Percentiles rank a stretch among this genome's conserved stretches.
Evolutionary conservation across 2,329 filamentous ascomycete genomes (phyloP).

Genomic region (Sclerotinia nivalis): DNA sequence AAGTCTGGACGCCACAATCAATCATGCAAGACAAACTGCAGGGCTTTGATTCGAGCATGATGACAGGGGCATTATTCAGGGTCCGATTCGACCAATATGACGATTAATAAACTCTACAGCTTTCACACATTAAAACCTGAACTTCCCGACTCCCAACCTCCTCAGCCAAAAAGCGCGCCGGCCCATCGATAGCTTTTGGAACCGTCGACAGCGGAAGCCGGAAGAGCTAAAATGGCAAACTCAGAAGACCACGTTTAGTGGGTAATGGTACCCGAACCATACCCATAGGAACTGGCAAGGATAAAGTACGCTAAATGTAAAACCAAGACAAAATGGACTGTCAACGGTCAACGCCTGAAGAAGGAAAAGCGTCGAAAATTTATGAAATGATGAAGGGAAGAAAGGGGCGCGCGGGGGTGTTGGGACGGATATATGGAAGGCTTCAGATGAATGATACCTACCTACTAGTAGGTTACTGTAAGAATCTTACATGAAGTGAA

Average conservation of each 20-base stretch:
- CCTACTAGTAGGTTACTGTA: not conserved
- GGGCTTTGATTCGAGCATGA: not conserved
- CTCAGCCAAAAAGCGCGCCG: conserved; percentile 26
- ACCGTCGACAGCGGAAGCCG: conserved; percentile 29
- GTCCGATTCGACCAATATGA: not conserved
- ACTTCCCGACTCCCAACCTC: conserved; percentile 16
- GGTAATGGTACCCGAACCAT: conserved; percentile 32
- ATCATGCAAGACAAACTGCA: not conserved
- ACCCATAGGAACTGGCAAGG: conserved; percentile 23
- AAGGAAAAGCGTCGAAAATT: conserved; percentile 9
- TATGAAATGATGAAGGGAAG: conserved; percentile 19
- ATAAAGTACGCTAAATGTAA: not conserved
- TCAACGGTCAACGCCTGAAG: conserved; percentile 19
- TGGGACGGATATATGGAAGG: conserved; percentile 7
- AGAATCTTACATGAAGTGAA: not conserved
- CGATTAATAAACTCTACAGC: not conserved
- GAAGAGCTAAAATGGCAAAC: conserved; percentile 26
- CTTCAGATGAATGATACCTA: not conserved
- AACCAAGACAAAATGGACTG: conserved; percentile 20
- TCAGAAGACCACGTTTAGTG: conserved; percentile 25
- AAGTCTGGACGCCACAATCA: not conserved
- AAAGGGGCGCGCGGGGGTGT: conserved; percentile 20
- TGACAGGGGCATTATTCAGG: not conserved
- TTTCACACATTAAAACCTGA: not conserved
- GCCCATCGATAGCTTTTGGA: conserved; percentile 22